Percentiles rank a stretch among this genome's conserved stretches.
Evolutionary conservation across 805 yeast species (phyloP).

Genomic region (Ogataea minuta): DNA sequence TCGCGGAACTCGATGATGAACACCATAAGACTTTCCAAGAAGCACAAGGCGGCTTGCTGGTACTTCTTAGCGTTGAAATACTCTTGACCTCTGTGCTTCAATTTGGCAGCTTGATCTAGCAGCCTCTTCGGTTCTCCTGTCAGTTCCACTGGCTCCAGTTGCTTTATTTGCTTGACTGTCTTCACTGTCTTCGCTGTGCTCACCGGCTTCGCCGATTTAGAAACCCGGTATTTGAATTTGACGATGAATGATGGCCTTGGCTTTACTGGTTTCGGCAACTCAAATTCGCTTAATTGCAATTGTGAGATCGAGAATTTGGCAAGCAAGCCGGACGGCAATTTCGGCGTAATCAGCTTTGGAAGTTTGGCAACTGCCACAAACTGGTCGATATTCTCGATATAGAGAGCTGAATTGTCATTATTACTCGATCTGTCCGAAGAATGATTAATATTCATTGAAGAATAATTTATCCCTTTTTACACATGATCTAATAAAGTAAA

Average conservation of each 20-base stretch:
- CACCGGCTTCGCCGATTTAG: neutral
- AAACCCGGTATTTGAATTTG: constrained; percentile 6
- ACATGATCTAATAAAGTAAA: constrained; percentile 6
- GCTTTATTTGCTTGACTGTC: neutral
- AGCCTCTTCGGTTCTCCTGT: constrained; percentile 3
- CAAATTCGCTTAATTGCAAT: constrained; percentile 18
- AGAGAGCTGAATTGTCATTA: neutral
- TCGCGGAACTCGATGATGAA: constrained; percentile 26
- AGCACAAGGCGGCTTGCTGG: constrained; percentile 20
- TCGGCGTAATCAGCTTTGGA: constrained; percentile 22
- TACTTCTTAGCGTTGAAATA: constrained; percentile 16
- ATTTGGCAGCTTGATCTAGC: constrained; percentile 11
- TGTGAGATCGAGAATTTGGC: constrained; percentile 18
- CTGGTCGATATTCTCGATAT: constrained; percentile 3
- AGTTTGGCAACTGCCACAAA: constrained; percentile 12
- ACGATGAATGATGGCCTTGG: constrained; percentile 3
- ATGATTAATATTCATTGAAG: neutral
- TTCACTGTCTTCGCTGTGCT: no score
- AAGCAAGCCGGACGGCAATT: constrained; percentile 18
- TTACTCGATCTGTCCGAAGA: neutral
- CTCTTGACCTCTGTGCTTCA: constrained; percentile 20
- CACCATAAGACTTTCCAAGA: constrained; percentile 26
- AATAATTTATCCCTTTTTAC: constrained; percentile 7
- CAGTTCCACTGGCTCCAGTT: neutral
- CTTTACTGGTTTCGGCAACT: constrained; percentile 1